phyloP scores from a whole-genome alignment of 768 basidiomycete species.

The Trichaptum fuscoviolaceum region DNA sequence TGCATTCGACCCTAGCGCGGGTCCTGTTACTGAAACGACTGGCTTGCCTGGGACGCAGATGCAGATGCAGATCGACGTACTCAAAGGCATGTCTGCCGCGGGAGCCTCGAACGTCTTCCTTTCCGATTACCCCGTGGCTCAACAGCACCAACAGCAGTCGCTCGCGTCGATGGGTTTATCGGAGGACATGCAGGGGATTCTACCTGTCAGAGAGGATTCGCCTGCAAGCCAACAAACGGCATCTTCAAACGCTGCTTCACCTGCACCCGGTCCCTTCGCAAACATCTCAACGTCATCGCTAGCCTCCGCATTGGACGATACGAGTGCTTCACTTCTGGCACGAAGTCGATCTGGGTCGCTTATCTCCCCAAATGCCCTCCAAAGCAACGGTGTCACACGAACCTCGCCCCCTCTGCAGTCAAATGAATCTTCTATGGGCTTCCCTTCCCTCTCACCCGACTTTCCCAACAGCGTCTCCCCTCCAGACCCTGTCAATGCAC shows the following conservation, averaged over 20 bases:
- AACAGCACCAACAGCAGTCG: not conserved
- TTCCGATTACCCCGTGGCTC: not conserved
- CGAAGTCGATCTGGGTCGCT: constrained; percentile 29
- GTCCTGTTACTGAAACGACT: not conserved
- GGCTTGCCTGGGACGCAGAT: not conserved
- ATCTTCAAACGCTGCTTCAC: constrained; percentile 17
- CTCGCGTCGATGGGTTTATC: not conserved
- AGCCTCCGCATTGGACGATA: constrained; percentile 28
- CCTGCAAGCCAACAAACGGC: not conserved
- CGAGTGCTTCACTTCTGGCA: constrained; percentile 12
- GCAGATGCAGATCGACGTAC: constrained; percentile 1
- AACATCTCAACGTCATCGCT: constrained; percentile 26
- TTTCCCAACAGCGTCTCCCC: constrained; percentile 18
- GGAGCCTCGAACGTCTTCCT: not conserved
- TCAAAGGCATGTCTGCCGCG: not conserved
- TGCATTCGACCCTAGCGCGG: not conserved
- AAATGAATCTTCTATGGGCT: constrained; percentile 7
- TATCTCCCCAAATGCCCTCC: constrained; percentile 25
- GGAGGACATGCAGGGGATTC: constrained; percentile 4
- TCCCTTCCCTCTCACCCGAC: constrained; percentile 19
- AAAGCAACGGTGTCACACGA: constrained; percentile 15
- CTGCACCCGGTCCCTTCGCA: constrained; percentile 25
- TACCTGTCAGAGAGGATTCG: not conserved
- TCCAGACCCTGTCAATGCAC: constrained; percentile 32
- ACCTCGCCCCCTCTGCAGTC: constrained; percentile 8